phyloP scores from a whole-genome alignment of 768 basidiomycete species.

The Suillus variegatus region DNA sequence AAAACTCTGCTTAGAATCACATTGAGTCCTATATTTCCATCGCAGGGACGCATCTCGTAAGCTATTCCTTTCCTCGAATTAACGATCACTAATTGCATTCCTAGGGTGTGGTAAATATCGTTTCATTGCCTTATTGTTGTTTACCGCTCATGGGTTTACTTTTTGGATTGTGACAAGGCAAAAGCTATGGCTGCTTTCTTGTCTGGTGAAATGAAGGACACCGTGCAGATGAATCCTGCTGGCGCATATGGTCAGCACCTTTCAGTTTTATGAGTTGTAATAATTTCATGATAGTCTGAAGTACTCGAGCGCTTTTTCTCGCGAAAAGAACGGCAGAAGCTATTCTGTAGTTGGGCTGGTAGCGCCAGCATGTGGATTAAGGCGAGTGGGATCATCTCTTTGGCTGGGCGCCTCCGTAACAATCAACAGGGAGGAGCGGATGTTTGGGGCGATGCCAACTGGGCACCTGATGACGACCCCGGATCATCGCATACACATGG shows the following conservation, averaged over 20 bases:
- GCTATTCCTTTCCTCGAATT: conserved; percentile 21
- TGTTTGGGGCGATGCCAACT: conserved; percentile 77
- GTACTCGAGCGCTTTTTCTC: conserved; percentile 91
- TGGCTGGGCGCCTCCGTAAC: background rate
- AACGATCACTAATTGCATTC: conserved; percentile 4
- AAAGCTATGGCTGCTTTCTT: conserved; percentile 96
- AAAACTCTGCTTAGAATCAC: conserved; percentile 54
- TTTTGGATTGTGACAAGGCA: conserved; percentile 49
- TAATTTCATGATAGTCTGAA: conserved; percentile 25
- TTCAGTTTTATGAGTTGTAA: background rate
- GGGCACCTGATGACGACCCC: conserved; percentile 78
- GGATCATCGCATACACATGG: conserved; percentile 68
- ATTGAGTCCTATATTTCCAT: conserved; percentile 84
- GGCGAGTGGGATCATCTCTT: conserved; percentile 36
- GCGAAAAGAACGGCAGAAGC: conserved; percentile 78
- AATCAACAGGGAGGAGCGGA: conserved; percentile 68
- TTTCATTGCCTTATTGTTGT: background rate
- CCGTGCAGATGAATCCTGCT: conserved; percentile 81
- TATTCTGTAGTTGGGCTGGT: conserved; percentile 96
- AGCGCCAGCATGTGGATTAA: conserved; percentile 95
- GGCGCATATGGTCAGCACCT: conserved; percentile 64
- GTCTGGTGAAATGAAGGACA: conserved; percentile 95
- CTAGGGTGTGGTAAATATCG: conserved; percentile 69
- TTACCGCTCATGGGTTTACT: background rate
- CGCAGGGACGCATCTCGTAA: conserved; percentile 83